Evolutionary conservation across 805 yeast genomes (phyloP).

Genomic region (Pichia deserticola): DNA sequence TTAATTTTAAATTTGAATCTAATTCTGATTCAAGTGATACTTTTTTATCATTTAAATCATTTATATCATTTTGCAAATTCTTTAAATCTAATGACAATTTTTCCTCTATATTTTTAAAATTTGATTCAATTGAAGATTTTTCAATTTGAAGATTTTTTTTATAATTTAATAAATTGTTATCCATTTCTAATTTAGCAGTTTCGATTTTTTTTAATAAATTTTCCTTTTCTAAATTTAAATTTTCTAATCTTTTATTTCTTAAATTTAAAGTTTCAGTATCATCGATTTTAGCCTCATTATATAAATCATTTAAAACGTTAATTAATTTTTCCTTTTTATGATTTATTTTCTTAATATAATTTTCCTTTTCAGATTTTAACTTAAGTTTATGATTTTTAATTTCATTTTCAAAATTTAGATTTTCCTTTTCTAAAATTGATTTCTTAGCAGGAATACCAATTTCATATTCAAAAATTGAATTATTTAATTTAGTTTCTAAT

Average conservation of each 20-base stretch:
- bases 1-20: neutral
- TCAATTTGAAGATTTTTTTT: conserved; percentile 1
- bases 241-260: conserved; percentile 17
- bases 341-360: conserved; percentile 14
- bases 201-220: conserved; percentile 20
- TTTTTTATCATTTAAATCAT: neutral
- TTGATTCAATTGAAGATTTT: neutral
- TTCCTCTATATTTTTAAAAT: neutral
- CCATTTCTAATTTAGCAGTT: conserved; percentile 4
- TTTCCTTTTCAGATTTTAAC: conserved; percentile 29
- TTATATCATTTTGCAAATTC: neutral
- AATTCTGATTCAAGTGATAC: neutral
- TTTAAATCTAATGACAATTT: neutral
- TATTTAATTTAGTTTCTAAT: neutral
- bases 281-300: conserved; percentile 27
- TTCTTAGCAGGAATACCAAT: conserved; percentile 3
- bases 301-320: conserved; percentile 13
- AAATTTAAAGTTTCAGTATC: conserved; percentile 21
- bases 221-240: conserved; percentile 15
- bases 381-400: conserved; percentile 8
- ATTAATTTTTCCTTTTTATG: conserved; percentile 17
- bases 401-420: neutral
- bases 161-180: conserved; percentile 7
- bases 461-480: conserved; percentile 4
- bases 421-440: neutral